Percentiles rank a stretch among this genome's conserved stretches.
Evolutionary conservation across 2,329 filamentous ascomycete genomes (phyloP).

Genomic region (Plenodomus lindquistii): DNA sequence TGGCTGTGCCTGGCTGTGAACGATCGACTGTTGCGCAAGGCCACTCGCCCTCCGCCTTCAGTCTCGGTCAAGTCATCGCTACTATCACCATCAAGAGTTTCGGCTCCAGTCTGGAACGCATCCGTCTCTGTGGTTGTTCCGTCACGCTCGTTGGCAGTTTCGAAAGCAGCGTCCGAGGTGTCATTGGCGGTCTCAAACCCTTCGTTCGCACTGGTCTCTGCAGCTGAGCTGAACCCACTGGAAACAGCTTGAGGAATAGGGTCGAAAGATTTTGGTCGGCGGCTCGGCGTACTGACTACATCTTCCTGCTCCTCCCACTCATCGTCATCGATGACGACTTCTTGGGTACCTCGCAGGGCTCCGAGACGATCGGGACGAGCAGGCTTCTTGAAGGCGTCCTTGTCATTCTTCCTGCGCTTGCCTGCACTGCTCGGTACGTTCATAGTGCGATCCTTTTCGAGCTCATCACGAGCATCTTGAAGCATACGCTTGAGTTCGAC

Average conservation of each 20-base stretch:
- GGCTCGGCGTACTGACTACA: slow-evolving; percentile 59
- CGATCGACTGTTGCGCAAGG: slow-evolving; percentile 44
- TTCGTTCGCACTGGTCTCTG: slow-evolving; percentile 58
- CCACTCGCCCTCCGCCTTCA: slow-evolving; percentile 57
- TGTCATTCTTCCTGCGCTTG: slow-evolving; percentile 61
- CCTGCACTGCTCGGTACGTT: slow-evolving; percentile 49
- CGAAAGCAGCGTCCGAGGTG: slow-evolving; percentile 63
- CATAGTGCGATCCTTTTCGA: slow-evolving; percentile 68
- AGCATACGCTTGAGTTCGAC: slow-evolving; percentile 93
- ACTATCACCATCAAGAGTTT: slow-evolving; percentile 70
- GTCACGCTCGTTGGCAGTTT: slow-evolving; percentile 76
- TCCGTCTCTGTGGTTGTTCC: slow-evolving; percentile 78
- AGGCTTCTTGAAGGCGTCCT: slow-evolving; percentile 74
- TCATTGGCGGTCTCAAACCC: slow-evolving; percentile 84
- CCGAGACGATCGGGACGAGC: slow-evolving; percentile 74
- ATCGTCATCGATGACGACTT: slow-evolving; percentile 77
- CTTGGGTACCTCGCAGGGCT: slow-evolving; percentile 72
- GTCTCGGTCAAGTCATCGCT: slow-evolving; percentile 86
- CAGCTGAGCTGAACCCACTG: slow-evolving; percentile 39
- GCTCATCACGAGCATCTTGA: slow-evolving; percentile 90
- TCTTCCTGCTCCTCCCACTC: slow-evolving; percentile 81
- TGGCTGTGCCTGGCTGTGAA: slow-evolving; percentile 56
- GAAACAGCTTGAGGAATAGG: slow-evolving; percentile 37
- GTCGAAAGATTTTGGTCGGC: slow-evolving; percentile 32
- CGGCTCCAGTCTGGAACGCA: slow-evolving; percentile 91